These are phyloP conservation scores for Cyanophora paradoxa DNA, from an alignment of 78 protist species.

Conservation along the genomic window DNA sequence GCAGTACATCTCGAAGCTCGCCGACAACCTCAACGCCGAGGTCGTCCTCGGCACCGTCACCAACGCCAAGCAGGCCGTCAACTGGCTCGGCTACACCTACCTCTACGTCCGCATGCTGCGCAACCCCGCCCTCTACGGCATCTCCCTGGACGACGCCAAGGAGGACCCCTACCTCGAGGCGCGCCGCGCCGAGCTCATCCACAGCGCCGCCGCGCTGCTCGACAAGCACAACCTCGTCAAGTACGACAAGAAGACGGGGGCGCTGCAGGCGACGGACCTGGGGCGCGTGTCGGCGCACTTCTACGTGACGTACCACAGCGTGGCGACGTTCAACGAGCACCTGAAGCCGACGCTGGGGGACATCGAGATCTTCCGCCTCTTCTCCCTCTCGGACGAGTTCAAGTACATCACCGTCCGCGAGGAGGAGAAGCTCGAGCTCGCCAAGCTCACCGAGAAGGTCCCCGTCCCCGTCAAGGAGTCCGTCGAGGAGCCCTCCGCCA, in stretches of 20 bases:
- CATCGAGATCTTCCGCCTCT: slow-evolving; percentile 85
- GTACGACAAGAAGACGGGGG: slow-evolving; percentile 86
- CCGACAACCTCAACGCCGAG: slow-evolving; percentile 97
- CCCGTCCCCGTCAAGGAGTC: slow-evolving; percentile 92
- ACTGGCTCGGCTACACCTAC: slow-evolving; percentile 96
- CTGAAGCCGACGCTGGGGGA: slow-evolving; percentile 79
- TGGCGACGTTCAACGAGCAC: slow-evolving; percentile 72
- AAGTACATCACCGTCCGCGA: slow-evolving; percentile 78
- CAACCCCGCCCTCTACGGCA: slow-evolving; percentile 84
- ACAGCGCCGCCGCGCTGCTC: slow-evolving; percentile 85
- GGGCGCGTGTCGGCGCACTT: slow-evolving; percentile 96
- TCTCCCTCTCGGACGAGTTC: slow-evolving; percentile 83
- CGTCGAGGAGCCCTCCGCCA: slow-evolving; percentile 64
- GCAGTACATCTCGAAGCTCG: slow-evolving; percentile 72
- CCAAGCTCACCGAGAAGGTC: slow-evolving; percentile 77
- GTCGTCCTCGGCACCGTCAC: slow-evolving; percentile 88
- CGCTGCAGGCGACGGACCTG: slow-evolving; percentile 73
- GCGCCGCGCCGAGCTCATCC: slow-evolving; percentile 75
- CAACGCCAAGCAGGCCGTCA: slow-evolving; percentile 74
- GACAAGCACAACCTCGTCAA: slow-evolving; percentile 70
- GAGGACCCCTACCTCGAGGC: slow-evolving; percentile 63
- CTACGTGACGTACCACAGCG: slow-evolving; percentile 75
- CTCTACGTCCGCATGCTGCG: slow-evolving; percentile 91
- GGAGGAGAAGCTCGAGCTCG: slow-evolving; percentile 94
- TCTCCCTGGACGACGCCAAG: slow-evolving; percentile 39